Base-by-base conservation (phyloP, 192 early-diverging fungal genomes). In the Coemansia sp. region DNA sequence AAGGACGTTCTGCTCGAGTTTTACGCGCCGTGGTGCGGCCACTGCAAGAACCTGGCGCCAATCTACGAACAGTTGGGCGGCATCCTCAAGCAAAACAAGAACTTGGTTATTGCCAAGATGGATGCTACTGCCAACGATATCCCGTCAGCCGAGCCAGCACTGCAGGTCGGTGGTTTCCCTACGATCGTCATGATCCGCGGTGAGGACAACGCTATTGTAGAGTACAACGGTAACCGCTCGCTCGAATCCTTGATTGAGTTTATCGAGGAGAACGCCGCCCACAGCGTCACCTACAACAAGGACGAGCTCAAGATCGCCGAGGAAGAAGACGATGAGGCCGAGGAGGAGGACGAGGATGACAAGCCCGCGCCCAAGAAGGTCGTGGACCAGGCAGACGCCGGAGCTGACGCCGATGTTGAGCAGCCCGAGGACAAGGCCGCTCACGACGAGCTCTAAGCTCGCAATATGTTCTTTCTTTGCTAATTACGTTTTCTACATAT, bases 1-100 rank as follows among this genome's bases (percentile, higher is more conserved):
- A 94, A 94, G 87, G 94, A 96, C 81, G 95, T 97, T 41, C 92
- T 99, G 69, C 78, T 99, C 46, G 95, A 97, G 85, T 91, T 97
- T 76, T 98, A 97, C 84, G 92, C 92, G 20, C 93, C 93, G 33
- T 93, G 92, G 92, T 94, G 93, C 79, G 90, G 91, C 66, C 91
- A 94, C 83, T 94, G 93, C 82, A 92, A 91, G 86, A 85, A 76
- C 72, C 83, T 92, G 62, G 89, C 81, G 1, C 87, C 72, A 11
- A 91, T 88, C 71, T 98, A 93, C 84, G 95, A 96, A 38, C 80
- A 92, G 77, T 84, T 99, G 55, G 97, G 89, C 68, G 71, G 86
- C 53, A 64, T 68, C 36, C 81, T 90, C 57, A 81, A 86, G 68
- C 72, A 75, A 22, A 70, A 86, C 82, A 69, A 82, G 67, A 81